Conservation (phyloP, 306 rosid species). For the apple (Malus domestica) region ASM211411v1 NC_041799.1:15250001-15250500, state of each 20-base stretch:
- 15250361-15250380: slow-evolving; percentile 49
- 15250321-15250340: slow-evolving; percentile 9
- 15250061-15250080: neutral
- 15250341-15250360: neutral
- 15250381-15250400: slow-evolving; percentile 23
- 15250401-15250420: slow-evolving; percentile 42
- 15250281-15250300: neutral
- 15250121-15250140: slow-evolving; percentile 47
- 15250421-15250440: slow-evolving; percentile 40
- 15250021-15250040: neutral
- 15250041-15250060: neutral
- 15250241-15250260: slow-evolving; percentile 41
- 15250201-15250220: slow-evolving; percentile 60
- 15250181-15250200: slow-evolving; percentile 55
- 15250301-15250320: neutral
- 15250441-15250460: slow-evolving; percentile 40
- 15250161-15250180: slow-evolving; percentile 82
- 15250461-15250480: slow-evolving; percentile 52
- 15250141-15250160: slow-evolving; percentile 93
- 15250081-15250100: neutral
- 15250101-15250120: neutral
- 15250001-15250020: slow-evolving; percentile 34
- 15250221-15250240: slow-evolving; percentile 65
- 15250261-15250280: slow-evolving; percentile 36
- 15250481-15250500: slow-evolving; percentile 25